These are phyloP conservation scores for Backusella macrospora DNA, from an alignment of 192 early-diverging fungal species.

Conservation along the genomic window DNA sequence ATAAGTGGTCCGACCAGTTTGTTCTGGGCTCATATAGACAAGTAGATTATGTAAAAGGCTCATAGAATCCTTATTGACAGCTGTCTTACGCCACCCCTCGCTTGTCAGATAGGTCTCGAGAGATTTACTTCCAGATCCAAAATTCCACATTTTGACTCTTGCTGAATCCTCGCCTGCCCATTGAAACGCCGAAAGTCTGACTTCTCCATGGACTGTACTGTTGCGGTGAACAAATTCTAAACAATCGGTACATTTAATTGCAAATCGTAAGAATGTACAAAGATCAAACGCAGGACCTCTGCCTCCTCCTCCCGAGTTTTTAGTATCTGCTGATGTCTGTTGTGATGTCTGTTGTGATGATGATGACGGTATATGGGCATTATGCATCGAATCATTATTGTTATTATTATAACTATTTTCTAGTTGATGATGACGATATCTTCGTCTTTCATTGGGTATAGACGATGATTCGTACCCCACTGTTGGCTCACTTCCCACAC, in stretches of 20 bases:
- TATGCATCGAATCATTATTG: background rate
- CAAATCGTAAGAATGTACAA: constrained; percentile 35
- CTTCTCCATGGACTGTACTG: constrained; percentile 35
- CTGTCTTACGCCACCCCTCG: constrained; percentile 28
- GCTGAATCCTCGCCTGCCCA: constrained; percentile 29
- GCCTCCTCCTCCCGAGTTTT: too few relatives aligned
- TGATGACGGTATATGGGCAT: background rate
- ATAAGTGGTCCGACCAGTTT: constrained; percentile 40
- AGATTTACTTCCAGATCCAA: constrained; percentile 25
- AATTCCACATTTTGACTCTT: constrained; percentile 30
- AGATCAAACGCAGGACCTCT: constrained; percentile 26
- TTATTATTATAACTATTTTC: background rate
- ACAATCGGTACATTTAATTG: constrained; percentile 36
- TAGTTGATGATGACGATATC: background rate
- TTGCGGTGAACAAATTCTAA: constrained; percentile 39
- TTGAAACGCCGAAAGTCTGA: constrained; percentile 28
- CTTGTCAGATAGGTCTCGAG: constrained; percentile 32
- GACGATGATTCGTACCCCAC: background rate
- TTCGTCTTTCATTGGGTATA: background rate
- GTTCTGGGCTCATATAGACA: constrained; percentile 35
- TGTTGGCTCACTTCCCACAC: constrained; percentile 11
- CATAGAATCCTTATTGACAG: constrained; percentile 29
- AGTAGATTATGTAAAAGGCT: constrained; percentile 21
- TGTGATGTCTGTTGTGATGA: background rate
- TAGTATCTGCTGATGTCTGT: too few relatives aligned